Evolutionary conservation across 257 asterid genomes (phyloP), one percentile per base, ranked within the genome.

Genomic region (Petunia axillaris): DNA sequence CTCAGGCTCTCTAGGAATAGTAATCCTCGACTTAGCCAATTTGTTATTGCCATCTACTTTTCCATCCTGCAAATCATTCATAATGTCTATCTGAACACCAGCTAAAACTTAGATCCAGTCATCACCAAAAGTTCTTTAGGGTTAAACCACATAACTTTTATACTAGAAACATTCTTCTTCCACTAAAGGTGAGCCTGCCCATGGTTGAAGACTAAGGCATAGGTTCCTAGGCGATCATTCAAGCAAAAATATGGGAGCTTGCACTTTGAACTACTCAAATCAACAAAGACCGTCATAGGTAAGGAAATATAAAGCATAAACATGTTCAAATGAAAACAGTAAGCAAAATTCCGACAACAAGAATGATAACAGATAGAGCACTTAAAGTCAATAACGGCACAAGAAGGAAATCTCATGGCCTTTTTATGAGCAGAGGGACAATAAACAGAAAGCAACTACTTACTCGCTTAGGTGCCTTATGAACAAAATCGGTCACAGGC

Each of bases 381-480:
- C 77, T 50, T 41, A n/a, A 67, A 11, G 44, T 71, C 6, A 46
- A 5, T 11, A 73, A 35, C 11, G 35, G 44, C 52, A 50, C 77
- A 50, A 8, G 35, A 40, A 73, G 25, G 35, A 50, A 11, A 10
- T 48, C 46, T 10, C 25, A 2, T 5, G 50, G 10, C 2, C 6
- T 48, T 65, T 5, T 50, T 3, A 40, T 73, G 77, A 10, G 35
- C 7, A 35, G 10, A 73, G 35, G 11, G 35, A 48, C 3, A 35
- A 50, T 35, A 48, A 48, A 73, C 36, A 2, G 62, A 73, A 44
- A 73, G 66, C 36, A 86, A 66, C 79, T 35, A 37, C 89, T 39
- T 86, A 93, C 98, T 93, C 79, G 91, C 88, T 91, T 93, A 62
- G 97, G 89, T 35, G 81, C 86, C 94, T 93, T 95, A 52, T 95